Conservation (phyloP, 2,329 filamentous ascomycete species). For the Neospermospora avenae region DNA sequence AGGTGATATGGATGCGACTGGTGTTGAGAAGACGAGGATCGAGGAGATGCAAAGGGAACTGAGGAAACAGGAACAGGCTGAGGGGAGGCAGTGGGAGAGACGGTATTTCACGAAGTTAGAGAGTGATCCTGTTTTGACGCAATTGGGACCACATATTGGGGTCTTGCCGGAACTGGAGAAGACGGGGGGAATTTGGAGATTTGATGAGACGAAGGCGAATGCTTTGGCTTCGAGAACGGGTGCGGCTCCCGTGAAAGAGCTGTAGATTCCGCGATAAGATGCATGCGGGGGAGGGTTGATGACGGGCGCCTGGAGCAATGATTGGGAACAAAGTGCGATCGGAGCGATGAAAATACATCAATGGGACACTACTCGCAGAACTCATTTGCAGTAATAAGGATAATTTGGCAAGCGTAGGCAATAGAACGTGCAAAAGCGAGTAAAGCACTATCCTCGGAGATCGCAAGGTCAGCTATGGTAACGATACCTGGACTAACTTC, state of each 20-base stretch:
- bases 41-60: conserved; percentile 82
- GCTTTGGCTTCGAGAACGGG: not conserved
- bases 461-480: too few species aligned
- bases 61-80: conserved; percentile 71
- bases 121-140: conserved; percentile 42
- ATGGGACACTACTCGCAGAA: too few species aligned
- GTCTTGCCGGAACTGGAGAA: conserved; percentile 51
- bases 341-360: too few species aligned
- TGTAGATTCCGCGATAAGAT: not conserved
- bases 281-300: not conserved
- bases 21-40: conserved; percentile 79
- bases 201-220: conserved; percentile 46
- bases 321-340: not conserved
- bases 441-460: too few species aligned
- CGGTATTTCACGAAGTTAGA: conserved; percentile 69
- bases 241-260: not conserved
- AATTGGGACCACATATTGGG: conserved; percentile 42
- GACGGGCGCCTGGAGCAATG: not conserved
- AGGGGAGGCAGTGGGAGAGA: conserved; percentile 74
- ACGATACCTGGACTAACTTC: too few species aligned
- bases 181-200: conserved; percentile 69
- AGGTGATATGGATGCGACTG: conserved; percentile 80
- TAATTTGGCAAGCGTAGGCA: too few species aligned
- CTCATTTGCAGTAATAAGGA: too few species aligned
- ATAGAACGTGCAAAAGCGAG: too few species aligned